A percentile compares a stretch with the other conserved stretches of the same genome.
Evolutionary conservation across 192 early-diverging fungal species (phyloP).

Genomic region (Backusella tuberculispora): DNA sequence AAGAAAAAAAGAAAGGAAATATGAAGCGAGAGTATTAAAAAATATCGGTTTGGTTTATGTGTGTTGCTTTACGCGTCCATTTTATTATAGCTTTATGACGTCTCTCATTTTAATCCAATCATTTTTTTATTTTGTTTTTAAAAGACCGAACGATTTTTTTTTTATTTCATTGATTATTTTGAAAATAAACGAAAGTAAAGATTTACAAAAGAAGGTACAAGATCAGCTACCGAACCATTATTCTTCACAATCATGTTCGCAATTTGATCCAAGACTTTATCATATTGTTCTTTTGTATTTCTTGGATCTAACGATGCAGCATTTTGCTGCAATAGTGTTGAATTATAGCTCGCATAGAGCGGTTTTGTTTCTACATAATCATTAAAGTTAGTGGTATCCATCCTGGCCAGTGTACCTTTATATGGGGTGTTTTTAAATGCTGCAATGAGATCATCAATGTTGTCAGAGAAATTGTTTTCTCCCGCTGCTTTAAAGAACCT

Average conservation of each 20-base stretch:
- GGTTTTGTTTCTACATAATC: neutral
- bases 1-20: neutral
- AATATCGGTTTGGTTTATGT: neutral
- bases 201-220: neutral
- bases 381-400: neutral
- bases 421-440: neutral
- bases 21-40: neutral
- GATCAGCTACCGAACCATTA: neutral
- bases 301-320: neutral
- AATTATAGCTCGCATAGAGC: neutral
- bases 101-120: constrained; percentile 11
- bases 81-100: constrained; percentile 13
- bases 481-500: neutral
- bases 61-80: constrained; percentile 13
- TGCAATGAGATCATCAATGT: neutral
- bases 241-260: neutral
- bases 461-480: neutral
- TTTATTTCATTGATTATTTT: no score
- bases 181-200: neutral
- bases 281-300: neutral
- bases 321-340: neutral
- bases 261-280: neutral
- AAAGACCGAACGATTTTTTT: neutral
- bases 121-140: neutral
- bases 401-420: neutral